phyloP scores from a whole-genome alignment of 192 early-diverging fungal species.

The Entrophospora sp. region DNA sequence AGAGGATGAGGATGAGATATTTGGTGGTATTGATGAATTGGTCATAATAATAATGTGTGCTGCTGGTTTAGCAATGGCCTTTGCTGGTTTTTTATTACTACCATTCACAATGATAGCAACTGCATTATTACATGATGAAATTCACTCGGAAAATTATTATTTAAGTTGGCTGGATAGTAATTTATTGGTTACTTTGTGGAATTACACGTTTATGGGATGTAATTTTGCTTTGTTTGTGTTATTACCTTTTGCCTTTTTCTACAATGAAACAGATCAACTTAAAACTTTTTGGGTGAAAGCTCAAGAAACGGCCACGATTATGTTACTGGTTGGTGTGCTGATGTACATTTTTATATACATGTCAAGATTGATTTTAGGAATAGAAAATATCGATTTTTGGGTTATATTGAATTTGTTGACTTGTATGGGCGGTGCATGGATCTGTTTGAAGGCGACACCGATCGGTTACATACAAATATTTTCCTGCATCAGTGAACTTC shows the following conservation, averaged over 20 bases:
- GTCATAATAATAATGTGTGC: constrained; percentile 13
- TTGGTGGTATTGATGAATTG: constrained; percentile 16
- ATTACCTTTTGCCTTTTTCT: constrained; percentile 18
- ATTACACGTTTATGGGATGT: constrained; percentile 20
- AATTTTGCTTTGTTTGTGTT: constrained; percentile 19
- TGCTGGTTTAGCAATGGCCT: constrained; percentile 19
- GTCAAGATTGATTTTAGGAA: constrained; percentile 9
- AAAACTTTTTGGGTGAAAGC: constrained; percentile 12
- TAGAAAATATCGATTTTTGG: not conserved
- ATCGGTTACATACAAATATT: constrained; percentile 12
- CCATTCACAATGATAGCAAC: constrained; percentile 18
- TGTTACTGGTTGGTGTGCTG: constrained; percentile 11
- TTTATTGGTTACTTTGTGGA: constrained; percentile 17
- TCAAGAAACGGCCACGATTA: constrained; percentile 9
- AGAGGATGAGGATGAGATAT: constrained; percentile 14
- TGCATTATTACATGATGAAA: constrained; percentile 2
- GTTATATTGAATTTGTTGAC: constrained; percentile 17
- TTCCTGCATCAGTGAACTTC: constrained; percentile 6
- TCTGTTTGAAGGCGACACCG: constrained; percentile 15
- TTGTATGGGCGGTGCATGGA: constrained; percentile 1
- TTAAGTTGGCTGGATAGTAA: constrained; percentile 13
- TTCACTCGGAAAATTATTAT: constrained; percentile 7
- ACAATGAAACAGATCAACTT: constrained; percentile 19
- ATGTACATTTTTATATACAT: constrained; percentile 16
- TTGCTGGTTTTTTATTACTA: constrained; percentile 16